Base-by-base conservation (phyloP, 495 filamentous ascomycete species). In the Hypoxylon trugodes region DNA sequence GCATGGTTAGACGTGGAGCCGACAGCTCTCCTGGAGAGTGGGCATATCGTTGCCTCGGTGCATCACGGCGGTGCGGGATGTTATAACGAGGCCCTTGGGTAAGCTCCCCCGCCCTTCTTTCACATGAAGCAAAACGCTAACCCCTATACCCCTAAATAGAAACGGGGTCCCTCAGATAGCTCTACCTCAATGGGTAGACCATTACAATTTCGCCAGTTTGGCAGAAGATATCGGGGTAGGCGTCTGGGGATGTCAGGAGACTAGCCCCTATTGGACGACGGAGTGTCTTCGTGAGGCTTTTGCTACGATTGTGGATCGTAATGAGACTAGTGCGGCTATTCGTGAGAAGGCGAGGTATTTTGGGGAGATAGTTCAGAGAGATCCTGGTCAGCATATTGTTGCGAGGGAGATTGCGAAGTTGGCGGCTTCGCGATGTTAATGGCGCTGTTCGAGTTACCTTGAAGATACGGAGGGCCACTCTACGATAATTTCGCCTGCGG, bases 11-110 rank as follows among this genome's bases (percentile, higher is more conserved):
- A 78, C 22, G 75, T 78, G 1, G 78, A 83, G 33, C 81, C 81
- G 9, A 71, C 79, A 33, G 70, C 80, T 0, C 64, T 84, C 40
- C 62, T 85, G 9, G 62, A 79, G 50, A 79, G 70, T 0, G 80
- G 80, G 0, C 62, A 78, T 25, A 74, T 84, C n/a, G 65, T 79
- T 16, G 74, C 74, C 15, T 79, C 75, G 22, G 80, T 84, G 3
- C 80, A 84, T 49, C 82, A 85, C 59, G 82, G 82, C 3, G 82
- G 82, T 18, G 74, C 80, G 0, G 82, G 82, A 32, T 82, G 76
- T n/a, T 85, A 76, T 43, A 79, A 81, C 50, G 82, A 85, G 58
- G 80, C 79, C 1, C 74, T 82, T 40, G 76, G 76, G 81, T 85
- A 5, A 72, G 56, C 74, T 75, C 2, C 1, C 16, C 19, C 8